These are phyloP conservation scores for Thielaviopsis ethacetica DNA, from an alignment of 2,329 filamentous ascomycete genomes.

Conservation along the genomic window DNA sequence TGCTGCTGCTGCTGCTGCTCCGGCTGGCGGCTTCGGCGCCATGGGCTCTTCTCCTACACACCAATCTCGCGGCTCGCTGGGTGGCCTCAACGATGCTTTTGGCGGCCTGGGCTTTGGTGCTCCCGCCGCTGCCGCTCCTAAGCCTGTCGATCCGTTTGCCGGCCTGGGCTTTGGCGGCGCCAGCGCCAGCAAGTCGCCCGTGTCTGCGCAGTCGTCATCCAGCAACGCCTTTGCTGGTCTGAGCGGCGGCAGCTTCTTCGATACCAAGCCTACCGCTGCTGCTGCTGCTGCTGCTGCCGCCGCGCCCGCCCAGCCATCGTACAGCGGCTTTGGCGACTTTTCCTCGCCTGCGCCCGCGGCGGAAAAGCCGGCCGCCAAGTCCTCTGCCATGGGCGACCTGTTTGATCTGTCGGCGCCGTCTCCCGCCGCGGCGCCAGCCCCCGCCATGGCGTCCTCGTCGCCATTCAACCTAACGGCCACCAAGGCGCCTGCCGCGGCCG, in stretches of 20 bases:
- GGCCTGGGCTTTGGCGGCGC: constrained; percentile 29
- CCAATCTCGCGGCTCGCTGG: constrained; percentile 29
- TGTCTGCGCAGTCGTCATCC: constrained; percentile 20
- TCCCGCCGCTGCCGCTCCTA: constrained; percentile 25
- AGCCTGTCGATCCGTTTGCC: constrained; percentile 40
- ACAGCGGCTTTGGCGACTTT: constrained; percentile 50
- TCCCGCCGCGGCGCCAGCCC: constrained; percentile 23
- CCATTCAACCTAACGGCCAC: constrained; percentile 64
- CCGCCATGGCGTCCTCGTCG: constrained; percentile 34
- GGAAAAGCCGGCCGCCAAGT: constrained; percentile 27
- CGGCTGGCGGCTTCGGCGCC: constrained; percentile 47
- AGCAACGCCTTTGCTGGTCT: constrained; percentile 32
- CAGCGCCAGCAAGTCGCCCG: constrained; percentile 17
- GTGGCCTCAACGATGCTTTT: constrained; percentile 66
- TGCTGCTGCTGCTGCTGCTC: constrained; percentile 37
- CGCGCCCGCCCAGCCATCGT: constrained; percentile 32
- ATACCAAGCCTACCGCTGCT: constrained; percentile 44
- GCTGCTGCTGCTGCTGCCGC: constrained; percentile 17
- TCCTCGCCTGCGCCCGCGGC: constrained; percentile 30
- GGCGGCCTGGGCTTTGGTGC: constrained; percentile 27
- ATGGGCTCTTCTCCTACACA: constrained; percentile 47
- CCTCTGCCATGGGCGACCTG: constrained; percentile 56
- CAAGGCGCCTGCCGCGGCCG: constrained; percentile 23
- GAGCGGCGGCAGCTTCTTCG: constrained; percentile 71
- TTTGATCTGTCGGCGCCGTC: constrained; percentile 56